A percentile compares a stretch with the other conserved stretches of the same genome.
These are phyloP conservation scores for Ballota nigra DNA, from an alignment of 257 asterid genomes.

Conservation along the genomic window DNA sequence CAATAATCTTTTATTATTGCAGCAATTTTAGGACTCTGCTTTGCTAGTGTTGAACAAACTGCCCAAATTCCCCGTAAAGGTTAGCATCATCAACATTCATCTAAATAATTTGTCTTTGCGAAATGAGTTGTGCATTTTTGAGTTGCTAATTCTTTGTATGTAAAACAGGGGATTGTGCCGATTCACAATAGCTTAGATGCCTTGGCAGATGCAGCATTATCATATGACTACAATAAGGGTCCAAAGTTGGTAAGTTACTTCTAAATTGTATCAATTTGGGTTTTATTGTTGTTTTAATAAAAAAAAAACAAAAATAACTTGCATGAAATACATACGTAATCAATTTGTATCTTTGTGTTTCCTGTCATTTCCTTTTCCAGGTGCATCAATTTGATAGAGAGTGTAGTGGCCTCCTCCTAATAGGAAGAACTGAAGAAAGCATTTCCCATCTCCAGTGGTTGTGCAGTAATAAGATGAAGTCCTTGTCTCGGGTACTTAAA, in stretches of 20 bases:
- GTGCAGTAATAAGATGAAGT: slow-evolving; percentile 60
- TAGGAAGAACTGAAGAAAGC: slow-evolving; percentile 92
- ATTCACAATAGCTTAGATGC: no score
- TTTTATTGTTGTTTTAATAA: neutral
- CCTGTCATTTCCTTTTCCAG: slow-evolving; percentile 33
- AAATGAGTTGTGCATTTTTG: neutral
- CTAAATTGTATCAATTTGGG: no score
- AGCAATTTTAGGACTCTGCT: slow-evolving; percentile 73
- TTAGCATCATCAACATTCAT: slow-evolving; percentile 30
- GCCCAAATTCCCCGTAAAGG: slow-evolving; percentile 89
- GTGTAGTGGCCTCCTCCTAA: slow-evolving; percentile 83
- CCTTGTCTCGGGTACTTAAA: slow-evolving; percentile 57
- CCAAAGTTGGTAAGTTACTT: slow-evolving; percentile 80
- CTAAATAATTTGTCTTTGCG: neutral
- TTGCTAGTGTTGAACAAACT: slow-evolving; percentile 84
- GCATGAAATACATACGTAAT: neutral
- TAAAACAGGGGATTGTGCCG: no score
- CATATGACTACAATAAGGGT: slow-evolving; percentile 80
- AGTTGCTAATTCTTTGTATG: no score
- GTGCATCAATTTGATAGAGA: no score
- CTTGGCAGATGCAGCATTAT: slow-evolving; percentile 90
- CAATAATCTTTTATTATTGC: no score
- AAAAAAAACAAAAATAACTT: neutral
- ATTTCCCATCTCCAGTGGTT: slow-evolving; percentile 69
- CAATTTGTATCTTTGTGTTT: neutral